A percentile compares a stretch with the other conserved stretches of the same genome.
Conservation (phyloP, 129 eudicot species). For the Chrysanthemum lavandulifolium region DNA sequence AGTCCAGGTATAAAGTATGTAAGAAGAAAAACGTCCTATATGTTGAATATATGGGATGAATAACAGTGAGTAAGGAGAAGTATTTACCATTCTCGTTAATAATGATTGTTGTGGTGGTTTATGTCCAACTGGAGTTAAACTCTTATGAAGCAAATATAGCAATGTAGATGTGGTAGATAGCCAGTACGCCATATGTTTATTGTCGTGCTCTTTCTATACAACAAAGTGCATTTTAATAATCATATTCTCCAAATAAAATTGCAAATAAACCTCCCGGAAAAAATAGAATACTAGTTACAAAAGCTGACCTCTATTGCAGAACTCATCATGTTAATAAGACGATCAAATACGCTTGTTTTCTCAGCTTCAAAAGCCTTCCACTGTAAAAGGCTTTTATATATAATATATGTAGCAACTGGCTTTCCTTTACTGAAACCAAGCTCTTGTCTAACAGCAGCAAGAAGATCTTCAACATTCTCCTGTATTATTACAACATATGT, state of each 20-base stretch:
- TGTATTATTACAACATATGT: conserved; percentile 28
- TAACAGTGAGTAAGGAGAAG: conserved; percentile 5
- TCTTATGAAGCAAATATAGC: conserved; percentile 64
- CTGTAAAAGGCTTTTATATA: conserved; percentile 79
- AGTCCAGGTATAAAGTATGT: too few relatives aligned
- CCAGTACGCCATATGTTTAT: conserved; percentile 70
- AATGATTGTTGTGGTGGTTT: conserved; percentile 59
- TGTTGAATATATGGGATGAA: neutral
- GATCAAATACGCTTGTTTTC: conserved; percentile 77
- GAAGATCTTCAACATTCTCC: conserved; percentile 63
- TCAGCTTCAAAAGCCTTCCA: conserved; percentile 91
- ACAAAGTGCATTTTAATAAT: conserved; percentile 12
- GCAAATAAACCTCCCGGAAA: neutral
- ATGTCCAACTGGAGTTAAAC: conserved; percentile 39
- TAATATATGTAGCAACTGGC: conserved; percentile 82
- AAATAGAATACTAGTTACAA: neutral
- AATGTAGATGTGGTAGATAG: conserved; percentile 70
- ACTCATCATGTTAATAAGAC: conserved; percentile 69
- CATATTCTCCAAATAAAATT: conserved; percentile 3
- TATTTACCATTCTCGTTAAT: conserved; percentile 71
- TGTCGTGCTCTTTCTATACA: conserved; percentile 56
- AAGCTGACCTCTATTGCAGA: conserved; percentile 62
- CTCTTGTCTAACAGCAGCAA: conserved; percentile 50
- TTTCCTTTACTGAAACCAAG: conserved; percentile 92
- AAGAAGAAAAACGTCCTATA: neutral